Percentiles rank a stretch among this genome's conserved stretches.
Evolutionary conservation across 2,329 filamentous ascomycete genomes (phyloP).

Genomic region (Colletotrichum lindemuthianum): DNA sequence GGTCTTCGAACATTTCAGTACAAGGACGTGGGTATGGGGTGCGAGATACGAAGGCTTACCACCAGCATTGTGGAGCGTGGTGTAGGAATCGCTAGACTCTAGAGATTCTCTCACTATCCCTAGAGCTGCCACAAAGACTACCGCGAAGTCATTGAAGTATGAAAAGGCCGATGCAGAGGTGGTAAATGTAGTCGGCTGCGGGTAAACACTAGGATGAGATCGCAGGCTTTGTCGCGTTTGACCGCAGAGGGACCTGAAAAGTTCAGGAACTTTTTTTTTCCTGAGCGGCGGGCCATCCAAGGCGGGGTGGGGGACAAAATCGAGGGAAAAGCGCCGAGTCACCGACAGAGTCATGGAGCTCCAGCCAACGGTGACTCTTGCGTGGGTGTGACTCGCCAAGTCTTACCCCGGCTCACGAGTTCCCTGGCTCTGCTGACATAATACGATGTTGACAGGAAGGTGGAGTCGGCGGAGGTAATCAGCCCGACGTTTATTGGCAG

Average conservation of each 20-base stretch:
- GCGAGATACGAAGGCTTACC: slow-evolving; percentile 53
- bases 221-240: slow-evolving; percentile 18
- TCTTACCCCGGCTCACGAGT: not conserved
- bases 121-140: slow-evolving; percentile 79
- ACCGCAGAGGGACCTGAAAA: slow-evolving; percentile 2
- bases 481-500: slow-evolving; percentile 30
- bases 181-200: slow-evolving; percentile 9
- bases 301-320: slow-evolving; percentile 35
- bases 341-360: slow-evolving; percentile 31
- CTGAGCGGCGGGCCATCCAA: slow-evolving; percentile 30
- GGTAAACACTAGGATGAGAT: slow-evolving; percentile 19
- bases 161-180: slow-evolving; percentile 19
- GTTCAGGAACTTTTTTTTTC: slow-evolving; percentile 34
- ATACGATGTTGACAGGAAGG: not conserved
- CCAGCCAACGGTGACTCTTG: slow-evolving; percentile 12
- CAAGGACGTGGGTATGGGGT: not conserved
- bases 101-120: slow-evolving; percentile 83
- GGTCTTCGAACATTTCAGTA: slow-evolving; percentile 54
- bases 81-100: slow-evolving; percentile 68
- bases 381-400: slow-evolving; percentile 22
- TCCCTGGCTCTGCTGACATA: slow-evolving; percentile 23
- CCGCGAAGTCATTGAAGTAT: slow-evolving; percentile 67
- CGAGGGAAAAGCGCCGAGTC: slow-evolving; percentile 30
- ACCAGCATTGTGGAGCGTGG: slow-evolving; percentile 49
- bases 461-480: slow-evolving; percentile 31